A percentile compares a stretch with the other conserved stretches of the same genome.
These are phyloP conservation scores for Botryotinia narcissicola DNA, from an alignment of 2,329 filamentous ascomycete species.

Conservation along the genomic window DNA sequence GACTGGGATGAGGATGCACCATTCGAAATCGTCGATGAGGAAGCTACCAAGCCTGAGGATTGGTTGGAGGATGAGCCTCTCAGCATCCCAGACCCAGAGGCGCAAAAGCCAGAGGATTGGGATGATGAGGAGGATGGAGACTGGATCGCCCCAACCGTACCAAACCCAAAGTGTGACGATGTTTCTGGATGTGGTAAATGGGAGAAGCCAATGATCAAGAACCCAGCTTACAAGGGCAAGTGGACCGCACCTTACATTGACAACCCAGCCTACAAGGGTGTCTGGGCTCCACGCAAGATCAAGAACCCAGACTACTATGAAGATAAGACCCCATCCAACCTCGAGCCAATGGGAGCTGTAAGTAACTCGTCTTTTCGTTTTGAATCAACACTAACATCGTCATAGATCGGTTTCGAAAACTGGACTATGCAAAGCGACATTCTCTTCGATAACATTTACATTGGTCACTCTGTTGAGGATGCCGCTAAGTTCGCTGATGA, in stretches of 20 bases:
- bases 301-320: slow-evolving; percentile 94
- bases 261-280: slow-evolving; percentile 97
- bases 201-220: slow-evolving; percentile 88
- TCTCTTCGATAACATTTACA: slow-evolving; percentile 99
- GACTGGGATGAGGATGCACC: slow-evolving; percentile 99
- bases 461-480: slow-evolving; percentile 93
- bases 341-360: slow-evolving; percentile 96
- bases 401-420: slow-evolving; percentile 93
- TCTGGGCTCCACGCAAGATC: slow-evolving; percentile 94
- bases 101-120: slow-evolving; percentile 98
- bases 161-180: slow-evolving; percentile 95
- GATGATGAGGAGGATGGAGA: slow-evolving; percentile 99
- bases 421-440: slow-evolving; percentile 99
- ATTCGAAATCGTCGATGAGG: slow-evolving; percentile 92
- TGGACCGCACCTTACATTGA: slow-evolving; percentile 88
- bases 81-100: slow-evolving; percentile 86
- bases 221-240: slow-evolving; percentile 95
- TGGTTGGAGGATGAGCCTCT: slow-evolving; percentile 90
- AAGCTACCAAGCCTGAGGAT: slow-evolving; percentile 86
- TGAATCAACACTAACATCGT: slow-evolving; percentile 16
- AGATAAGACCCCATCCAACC: slow-evolving; percentile 94
- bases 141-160: slow-evolving; percentile 79
- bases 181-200: slow-evolving; percentile 91
- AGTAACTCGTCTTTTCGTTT: slow-evolving; percentile 45
- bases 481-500: slow-evolving; percentile 85